Conservation (phyloP, 208 protist genomes). For the Trypanosoma brucei region DNA sequence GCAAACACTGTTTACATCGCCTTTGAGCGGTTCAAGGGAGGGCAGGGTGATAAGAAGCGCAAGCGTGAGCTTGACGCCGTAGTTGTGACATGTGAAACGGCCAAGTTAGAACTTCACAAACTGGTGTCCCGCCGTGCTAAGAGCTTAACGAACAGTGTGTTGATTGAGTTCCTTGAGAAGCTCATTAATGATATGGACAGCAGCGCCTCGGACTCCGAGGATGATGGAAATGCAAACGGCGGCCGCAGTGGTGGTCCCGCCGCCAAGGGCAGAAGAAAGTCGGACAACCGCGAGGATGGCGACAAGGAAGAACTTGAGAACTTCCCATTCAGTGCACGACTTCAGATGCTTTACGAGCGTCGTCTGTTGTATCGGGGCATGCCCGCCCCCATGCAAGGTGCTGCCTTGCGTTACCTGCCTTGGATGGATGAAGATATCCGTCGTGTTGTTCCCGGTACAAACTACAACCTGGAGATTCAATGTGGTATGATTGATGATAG, state of each 20-base stretch:
- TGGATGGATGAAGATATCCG: slow-evolving; percentile 24
- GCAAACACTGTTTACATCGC: slow-evolving; percentile 14
- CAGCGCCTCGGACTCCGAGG: slow-evolving; percentile 12
- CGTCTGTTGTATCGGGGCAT: slow-evolving; percentile 12
- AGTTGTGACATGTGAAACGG: slow-evolving; percentile 5
- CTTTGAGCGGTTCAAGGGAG: slow-evolving; percentile 10
- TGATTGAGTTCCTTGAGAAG: slow-evolving; percentile 15
- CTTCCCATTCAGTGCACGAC: slow-evolving; percentile 1
- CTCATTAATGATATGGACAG: slow-evolving; percentile 17
- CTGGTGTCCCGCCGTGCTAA: slow-evolving; percentile 8
- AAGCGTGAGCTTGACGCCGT: slow-evolving; percentile 23
- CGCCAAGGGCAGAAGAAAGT: too few species aligned
- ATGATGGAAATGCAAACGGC: not conserved
- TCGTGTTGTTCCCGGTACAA: slow-evolving; percentile 20
- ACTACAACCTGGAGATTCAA: slow-evolving; percentile 19
- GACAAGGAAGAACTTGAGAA: not conserved
- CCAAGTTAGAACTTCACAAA: slow-evolving; percentile 6
- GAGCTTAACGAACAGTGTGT: slow-evolving; percentile 16
- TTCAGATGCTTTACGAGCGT: slow-evolving; percentile 13
- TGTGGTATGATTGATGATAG: slow-evolving; percentile 17
- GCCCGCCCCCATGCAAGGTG: slow-evolving; percentile 14
- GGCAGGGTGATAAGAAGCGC: slow-evolving; percentile 18
- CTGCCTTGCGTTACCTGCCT: slow-evolving; percentile 8
- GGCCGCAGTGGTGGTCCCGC: not conserved
- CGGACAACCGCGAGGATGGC: not conserved